These are phyloP conservation scores for Ehretia macrophylla DNA, from an alignment of 257 asterid genomes.

Conservation along the genomic window DNA sequence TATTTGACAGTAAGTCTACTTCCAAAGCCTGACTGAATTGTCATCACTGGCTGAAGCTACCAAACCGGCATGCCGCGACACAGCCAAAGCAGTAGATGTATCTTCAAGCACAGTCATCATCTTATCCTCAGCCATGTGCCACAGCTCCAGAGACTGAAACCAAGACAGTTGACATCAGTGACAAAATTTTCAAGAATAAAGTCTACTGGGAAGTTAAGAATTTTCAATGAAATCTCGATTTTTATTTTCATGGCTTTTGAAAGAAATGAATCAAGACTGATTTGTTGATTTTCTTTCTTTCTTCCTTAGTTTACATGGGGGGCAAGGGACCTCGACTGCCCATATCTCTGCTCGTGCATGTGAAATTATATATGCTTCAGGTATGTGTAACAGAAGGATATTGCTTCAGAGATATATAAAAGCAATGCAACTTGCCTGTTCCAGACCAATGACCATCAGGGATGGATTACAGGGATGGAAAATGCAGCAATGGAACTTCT, in stretches of 20 bases:
- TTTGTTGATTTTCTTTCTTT: no score
- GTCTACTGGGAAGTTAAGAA: background rate
- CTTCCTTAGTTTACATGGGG: no score
- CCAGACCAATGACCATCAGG: conserved; percentile 21
- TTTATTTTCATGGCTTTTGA: background rate
- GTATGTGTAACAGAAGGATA: background rate
- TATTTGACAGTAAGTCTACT: conserved; percentile 13
- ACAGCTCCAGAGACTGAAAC: conserved; percentile 37
- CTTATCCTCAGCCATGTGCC: conserved; percentile 39
- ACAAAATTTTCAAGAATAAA: background rate
- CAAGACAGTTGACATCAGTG: background rate
- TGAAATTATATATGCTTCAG: background rate
- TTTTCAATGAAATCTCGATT: background rate
- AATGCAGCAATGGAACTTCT: conserved; percentile 26
- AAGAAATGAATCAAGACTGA: no score
- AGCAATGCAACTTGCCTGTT: conserved; percentile 21
- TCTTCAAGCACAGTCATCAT: conserved; percentile 18
- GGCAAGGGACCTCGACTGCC: no score
- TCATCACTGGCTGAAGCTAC: conserved; percentile 30
- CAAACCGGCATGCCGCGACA: conserved; percentile 14
- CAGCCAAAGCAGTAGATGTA: conserved; percentile 22
- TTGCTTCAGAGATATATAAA: background rate
- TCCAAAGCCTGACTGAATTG: conserved; percentile 31
- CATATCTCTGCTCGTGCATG: no score
- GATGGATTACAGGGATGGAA: conserved; percentile 31